Percentiles rank a stretch among this genome's conserved stretches.
Conservation (phyloP, 768 basidiomycete genomes). For the Gautieria morchelliformis region DNA sequence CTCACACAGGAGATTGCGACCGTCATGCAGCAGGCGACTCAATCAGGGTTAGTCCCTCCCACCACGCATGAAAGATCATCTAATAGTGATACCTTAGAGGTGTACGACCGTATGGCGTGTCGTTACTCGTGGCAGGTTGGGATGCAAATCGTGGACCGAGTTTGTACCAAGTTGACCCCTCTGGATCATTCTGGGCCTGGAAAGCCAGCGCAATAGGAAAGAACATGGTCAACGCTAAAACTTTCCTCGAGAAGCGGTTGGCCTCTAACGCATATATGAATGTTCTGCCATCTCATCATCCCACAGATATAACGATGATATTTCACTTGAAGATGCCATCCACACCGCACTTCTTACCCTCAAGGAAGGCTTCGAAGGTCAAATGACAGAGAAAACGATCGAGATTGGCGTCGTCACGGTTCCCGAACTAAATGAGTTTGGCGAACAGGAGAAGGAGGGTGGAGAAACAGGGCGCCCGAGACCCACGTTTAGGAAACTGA, state of each 20-base stretch:
- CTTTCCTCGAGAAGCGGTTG: conserved; percentile 96
- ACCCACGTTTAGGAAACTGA: conserved; percentile 90
- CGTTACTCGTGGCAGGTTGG: conserved; percentile 94
- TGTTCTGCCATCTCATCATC: conserved; percentile 8
- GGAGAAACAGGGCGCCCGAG: conserved; percentile 60
- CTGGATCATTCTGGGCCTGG: conserved; percentile 99
- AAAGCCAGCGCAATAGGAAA: conserved; percentile 99
- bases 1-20: conserved; percentile 96
- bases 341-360: conserved; percentile 96
- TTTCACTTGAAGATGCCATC: conserved; percentile 96
- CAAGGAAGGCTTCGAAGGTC: conserved; percentile 99
- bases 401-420: conserved; percentile 96
- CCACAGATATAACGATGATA: conserved; percentile 93
- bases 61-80: conserved; percentile 8
- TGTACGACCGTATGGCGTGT: conserved; percentile 98
- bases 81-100: conserved; percentile 50
- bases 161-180: conserved; percentile 99
- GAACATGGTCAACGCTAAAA: conserved; percentile 99
- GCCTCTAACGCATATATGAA: conserved; percentile 19
- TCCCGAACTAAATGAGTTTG: conserved; percentile 41
- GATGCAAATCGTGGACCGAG: conserved; percentile 89
- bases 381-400: conserved; percentile 99
- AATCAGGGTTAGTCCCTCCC: conserved; percentile 70
- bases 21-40: conserved; percentile 98
- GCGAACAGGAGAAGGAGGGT: conserved; percentile 59